These are phyloP conservation scores for Zopfochytrium polystomum DNA, from an alignment of 371 early-diverging fungal genomes.

Conservation along the genomic window DNA sequence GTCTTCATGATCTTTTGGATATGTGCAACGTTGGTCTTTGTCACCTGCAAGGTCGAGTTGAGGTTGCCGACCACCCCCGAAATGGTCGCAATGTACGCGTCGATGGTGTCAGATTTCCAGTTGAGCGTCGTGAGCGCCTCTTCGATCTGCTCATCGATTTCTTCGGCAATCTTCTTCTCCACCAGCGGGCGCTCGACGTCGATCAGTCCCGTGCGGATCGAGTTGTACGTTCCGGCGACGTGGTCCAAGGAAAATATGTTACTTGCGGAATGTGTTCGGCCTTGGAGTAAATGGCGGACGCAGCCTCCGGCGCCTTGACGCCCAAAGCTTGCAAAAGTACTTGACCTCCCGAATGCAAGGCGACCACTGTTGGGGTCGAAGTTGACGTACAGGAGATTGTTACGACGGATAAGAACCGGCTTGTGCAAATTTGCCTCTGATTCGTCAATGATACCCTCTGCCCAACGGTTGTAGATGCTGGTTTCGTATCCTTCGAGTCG, in stretches of 20 bases:
- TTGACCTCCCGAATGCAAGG: constrained; percentile 57
- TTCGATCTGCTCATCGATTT: constrained; percentile 53
- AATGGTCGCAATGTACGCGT: constrained; percentile 45
- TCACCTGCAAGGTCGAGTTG: constrained; percentile 44
- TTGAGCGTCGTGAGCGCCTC: constrained; percentile 42
- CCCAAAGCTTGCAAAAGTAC: constrained; percentile 50
- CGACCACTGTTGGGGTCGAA: constrained; percentile 64
- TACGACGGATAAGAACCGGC: constrained; percentile 44
- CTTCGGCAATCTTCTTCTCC: constrained; percentile 40
- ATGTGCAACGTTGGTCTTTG: constrained; percentile 55
- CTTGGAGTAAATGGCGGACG: constrained; percentile 50
- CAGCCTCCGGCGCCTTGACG: constrained; percentile 49
- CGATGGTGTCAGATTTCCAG: constrained; percentile 48
- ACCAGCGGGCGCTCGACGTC: constrained; percentile 60
- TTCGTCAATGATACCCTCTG: constrained; percentile 52
- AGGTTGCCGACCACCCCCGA: constrained; percentile 48
- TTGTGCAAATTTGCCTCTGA: constrained; percentile 56
- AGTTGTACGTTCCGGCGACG: constrained; percentile 52
- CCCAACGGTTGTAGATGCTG: constrained; percentile 47
- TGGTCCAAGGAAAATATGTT: constrained; percentile 56
- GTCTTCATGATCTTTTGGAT: constrained; percentile 56
- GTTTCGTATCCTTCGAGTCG: constrained; percentile 47
- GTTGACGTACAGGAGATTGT: constrained; percentile 49
- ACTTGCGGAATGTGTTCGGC: constrained; percentile 51
- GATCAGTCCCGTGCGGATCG: constrained; percentile 46